These are phyloP conservation scores for Xerophyta viscosa DNA, from an alignment of 106 monocot species.

Conservation along the genomic window DNA sequence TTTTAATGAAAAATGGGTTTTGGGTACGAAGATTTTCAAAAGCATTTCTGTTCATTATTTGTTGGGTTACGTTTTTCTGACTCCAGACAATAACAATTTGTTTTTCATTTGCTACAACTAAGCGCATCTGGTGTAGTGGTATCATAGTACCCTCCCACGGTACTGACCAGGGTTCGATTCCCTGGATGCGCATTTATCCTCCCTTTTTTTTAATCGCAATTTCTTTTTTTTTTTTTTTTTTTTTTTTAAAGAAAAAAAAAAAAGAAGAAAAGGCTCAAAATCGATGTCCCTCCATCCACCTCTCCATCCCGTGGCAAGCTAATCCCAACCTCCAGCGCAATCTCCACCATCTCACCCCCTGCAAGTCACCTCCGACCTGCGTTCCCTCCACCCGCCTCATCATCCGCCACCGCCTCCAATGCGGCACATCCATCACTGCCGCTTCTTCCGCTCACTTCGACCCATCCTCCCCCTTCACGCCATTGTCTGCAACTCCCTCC, in stretches of 20 bases:
- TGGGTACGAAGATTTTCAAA: no score
- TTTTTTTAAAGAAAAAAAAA: no score
- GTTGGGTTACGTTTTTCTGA: no score
- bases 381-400: constrained; percentile 13
- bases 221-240: constrained; percentile 2
- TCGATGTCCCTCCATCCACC: neutral
- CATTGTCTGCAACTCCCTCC: constrained; percentile 14
- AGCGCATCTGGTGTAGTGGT: constrained; percentile 99
- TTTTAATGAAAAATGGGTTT: no score
- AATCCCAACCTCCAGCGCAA: neutral
- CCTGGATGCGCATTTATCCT: constrained; percentile 77
- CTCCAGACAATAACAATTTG: no score
- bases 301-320: neutral
- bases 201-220: neutral
- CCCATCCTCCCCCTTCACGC: constrained; percentile 13
- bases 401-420: constrained; percentile 18
- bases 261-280: no score
- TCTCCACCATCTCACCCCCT: constrained; percentile 1
- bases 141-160: constrained; percentile 99
- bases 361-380: neutral
- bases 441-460: constrained; percentile 18
- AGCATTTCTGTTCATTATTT: no score
- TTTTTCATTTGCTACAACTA: neutral
- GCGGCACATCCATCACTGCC: constrained; percentile 11
- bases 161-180: constrained; percentile 99